Base-by-base conservation (phyloP, 208 protist species). In the Spongospora subterranea region DNA sequence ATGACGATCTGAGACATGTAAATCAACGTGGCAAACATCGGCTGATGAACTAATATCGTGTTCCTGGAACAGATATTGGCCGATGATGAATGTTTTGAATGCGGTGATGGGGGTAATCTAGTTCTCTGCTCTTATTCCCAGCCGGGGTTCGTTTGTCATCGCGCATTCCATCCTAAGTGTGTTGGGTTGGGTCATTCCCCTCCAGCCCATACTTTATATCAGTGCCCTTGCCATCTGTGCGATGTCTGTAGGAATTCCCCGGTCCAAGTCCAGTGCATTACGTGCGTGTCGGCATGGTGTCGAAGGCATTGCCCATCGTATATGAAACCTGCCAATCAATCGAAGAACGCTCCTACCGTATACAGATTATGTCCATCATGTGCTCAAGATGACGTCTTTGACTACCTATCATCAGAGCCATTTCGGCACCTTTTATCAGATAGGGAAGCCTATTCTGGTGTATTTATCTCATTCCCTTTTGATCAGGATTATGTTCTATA, bases 81-180 rank as follows among this genome's bases (percentile, higher is more conserved):
- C 17, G 6, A 82, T 43, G 71, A 82, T n/a, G 6, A 82, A 20
- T 82, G 71, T 82, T 43, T 82, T n/a, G 71, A 82, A 82, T 82
- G 71, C n/a, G 71, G 71, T 35, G 35, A 82, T 20, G 40, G 40
- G 17, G 71, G 71, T 20, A 17, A 35, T 43, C 71, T 82, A 43
- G 6, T 82, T 40, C 6, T 39, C 6, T 82, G 71, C 71, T 6
- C 17, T 43, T 82, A 40, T n/a, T 39, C 6, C 40, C 71, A 82
- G 6, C 71, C 6, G 6, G 71, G n/a, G 6, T 35, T 82, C n/a
- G 71, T 82, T 45, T 82, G 71, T 82, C n/a, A 82, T n/a, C 6
- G 71, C 6, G 71, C 71, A 43, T 82, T 82, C n/a, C 71, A 82
- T 82, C 17, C 40, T 43, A 6, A 35, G 40, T 82, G 71, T 35